Percentiles rank a stretch among this genome's conserved stretches.
These are phyloP conservation scores for Castanopsis chinensis DNA, from an alignment of 306 rosid genomes.

Conservation along the genomic window DNA sequence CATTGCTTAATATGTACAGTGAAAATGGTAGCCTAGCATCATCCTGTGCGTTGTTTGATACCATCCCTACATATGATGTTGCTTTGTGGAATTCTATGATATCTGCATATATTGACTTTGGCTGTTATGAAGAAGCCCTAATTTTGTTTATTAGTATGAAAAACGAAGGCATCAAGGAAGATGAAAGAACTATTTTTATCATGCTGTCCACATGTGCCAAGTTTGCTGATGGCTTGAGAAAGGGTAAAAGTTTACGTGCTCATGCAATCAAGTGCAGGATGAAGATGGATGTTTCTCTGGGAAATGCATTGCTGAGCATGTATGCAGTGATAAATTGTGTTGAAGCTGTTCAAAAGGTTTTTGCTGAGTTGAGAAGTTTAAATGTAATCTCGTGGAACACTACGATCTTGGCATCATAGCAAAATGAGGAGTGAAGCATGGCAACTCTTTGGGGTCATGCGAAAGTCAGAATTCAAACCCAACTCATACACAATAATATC, in stretches of 20 bases:
- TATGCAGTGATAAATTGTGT: conserved; percentile 26
- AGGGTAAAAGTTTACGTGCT: conserved; percentile 43
- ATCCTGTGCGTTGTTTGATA: conserved; percentile 26
- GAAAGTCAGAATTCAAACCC: conserved; percentile 23
- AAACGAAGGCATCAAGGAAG: conserved; percentile 25
- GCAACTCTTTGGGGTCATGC: conserved; percentile 26
- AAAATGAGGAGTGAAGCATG: conserved; percentile 31
- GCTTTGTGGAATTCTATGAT: conserved; percentile 58
- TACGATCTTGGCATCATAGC: conserved; percentile 27
- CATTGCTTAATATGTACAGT: conserved; percentile 40
- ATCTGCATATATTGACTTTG: conserved; percentile 21
- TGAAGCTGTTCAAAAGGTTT: conserved; percentile 28
- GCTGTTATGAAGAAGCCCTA: conserved; percentile 36
- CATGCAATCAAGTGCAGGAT: conserved; percentile 27
- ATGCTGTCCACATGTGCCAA: conserved; percentile 27
- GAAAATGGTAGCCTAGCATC: conserved; percentile 28
- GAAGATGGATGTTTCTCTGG: conserved; percentile 34
- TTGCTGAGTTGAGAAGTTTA: conserved; percentile 22
- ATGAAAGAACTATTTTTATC: conserved; percentile 34
- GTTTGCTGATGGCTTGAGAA: conserved; percentile 20
- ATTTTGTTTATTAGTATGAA: conserved; percentile 30
- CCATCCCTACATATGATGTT: conserved; percentile 27
- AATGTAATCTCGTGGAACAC: conserved; percentile 50
- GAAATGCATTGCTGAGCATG: conserved; percentile 41
- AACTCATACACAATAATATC: conserved; percentile 44